These are phyloP conservation scores for Aspergillus sp. DNA, from an alignment of 2,329 filamentous ascomycete genomes.

Conservation along the genomic window DNA sequence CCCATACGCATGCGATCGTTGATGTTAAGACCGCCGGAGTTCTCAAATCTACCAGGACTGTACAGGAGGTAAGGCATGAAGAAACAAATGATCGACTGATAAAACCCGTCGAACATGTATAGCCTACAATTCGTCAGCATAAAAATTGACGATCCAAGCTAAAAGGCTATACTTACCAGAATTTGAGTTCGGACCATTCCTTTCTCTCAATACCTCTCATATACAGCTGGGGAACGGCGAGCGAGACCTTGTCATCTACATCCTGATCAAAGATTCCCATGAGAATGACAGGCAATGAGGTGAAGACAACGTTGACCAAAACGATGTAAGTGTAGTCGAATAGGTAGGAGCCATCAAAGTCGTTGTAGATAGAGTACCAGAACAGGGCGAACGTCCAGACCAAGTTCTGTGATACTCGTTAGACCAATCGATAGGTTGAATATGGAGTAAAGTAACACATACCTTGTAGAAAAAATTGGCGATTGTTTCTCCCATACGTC, in stretches of 20 bases:
- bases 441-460: conserved; percentile 18
- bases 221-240: conserved; percentile 93
- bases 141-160: background rate
- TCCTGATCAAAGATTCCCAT: conserved; percentile 98
- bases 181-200: conserved; percentile 95
- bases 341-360: conserved; percentile 94
- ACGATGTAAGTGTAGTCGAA: conserved; percentile 98
- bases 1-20: conserved; percentile 81
- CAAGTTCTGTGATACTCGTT: conserved; percentile 64
- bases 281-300: conserved; percentile 87
- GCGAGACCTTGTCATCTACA: conserved; percentile 86
- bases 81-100: conserved; percentile 91
- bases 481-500: conserved; percentile 85
- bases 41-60: conserved; percentile 62
- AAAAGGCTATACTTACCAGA: conserved; percentile 66
- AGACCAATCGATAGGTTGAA: conserved; percentile 3
- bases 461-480: conserved; percentile 99
- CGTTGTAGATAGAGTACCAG: conserved; percentile 95
- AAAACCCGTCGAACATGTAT: conserved; percentile 93
- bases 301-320: conserved; percentile 95
- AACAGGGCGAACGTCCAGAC: conserved; percentile 96
- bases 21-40: conserved; percentile 71
- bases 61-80: conserved; percentile 88
- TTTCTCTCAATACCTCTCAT: conserved; percentile 90
- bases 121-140: conserved; percentile 54